A percentile compares a stretch with the other conserved stretches of the same genome.
Conservation (phyloP, 2,329 filamentous ascomycete species). For the Pyricularia pennisetigena region DNA sequence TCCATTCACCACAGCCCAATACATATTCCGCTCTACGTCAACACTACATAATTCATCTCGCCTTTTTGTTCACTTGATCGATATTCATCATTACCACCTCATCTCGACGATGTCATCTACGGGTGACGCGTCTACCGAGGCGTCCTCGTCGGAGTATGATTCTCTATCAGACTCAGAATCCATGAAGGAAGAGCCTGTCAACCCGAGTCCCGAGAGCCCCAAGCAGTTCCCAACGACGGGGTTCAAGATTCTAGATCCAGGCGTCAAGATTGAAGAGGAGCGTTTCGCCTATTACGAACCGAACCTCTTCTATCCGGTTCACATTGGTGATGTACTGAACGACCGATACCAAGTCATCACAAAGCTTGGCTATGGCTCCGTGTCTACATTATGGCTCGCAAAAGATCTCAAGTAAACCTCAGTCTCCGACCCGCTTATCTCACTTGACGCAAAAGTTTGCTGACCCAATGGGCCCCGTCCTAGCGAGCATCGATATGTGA, state of each 20-base stretch:
- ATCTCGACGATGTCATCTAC: not conserved
- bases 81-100: too few species aligned
- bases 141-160: too few species aligned
- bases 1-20: too few species aligned
- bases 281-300: not conserved
- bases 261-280: not conserved
- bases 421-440: not conserved
- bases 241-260: not conserved
- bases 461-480: not conserved
- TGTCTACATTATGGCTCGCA: slow-evolving; percentile 18
- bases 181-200: too few species aligned
- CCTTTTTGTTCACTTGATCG: too few species aligned
- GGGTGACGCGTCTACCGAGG: not conserved
- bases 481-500: not conserved
- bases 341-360: slow-evolving; percentile 18
- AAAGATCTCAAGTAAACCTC: slow-evolving; percentile 16
- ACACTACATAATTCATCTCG: not conserved
- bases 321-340: slow-evolving; percentile 17
- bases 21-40: too few species aligned
- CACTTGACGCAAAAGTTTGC: not conserved
- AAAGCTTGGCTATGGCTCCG: slow-evolving; percentile 18
- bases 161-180: too few species aligned
- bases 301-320: slow-evolving; percentile 12
- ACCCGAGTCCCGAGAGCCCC: not conserved
- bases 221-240: not conserved